Evolutionary conservation across 768 basidiomycete genomes (phyloP).

Genomic region (Omphalotus guepiniiformis): DNA sequence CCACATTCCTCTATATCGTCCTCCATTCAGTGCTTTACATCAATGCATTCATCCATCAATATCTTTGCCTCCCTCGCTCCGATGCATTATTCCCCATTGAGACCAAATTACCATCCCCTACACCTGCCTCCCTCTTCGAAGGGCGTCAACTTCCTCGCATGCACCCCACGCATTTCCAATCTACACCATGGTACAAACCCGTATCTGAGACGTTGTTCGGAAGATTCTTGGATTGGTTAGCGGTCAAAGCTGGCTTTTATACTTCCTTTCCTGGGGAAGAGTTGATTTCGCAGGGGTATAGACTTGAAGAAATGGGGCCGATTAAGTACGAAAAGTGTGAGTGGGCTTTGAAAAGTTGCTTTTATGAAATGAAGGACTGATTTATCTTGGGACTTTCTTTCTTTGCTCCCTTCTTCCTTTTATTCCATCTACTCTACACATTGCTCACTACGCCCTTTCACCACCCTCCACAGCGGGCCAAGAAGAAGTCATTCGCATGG

Average conservation of each 20-base stretch:
- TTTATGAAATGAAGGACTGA: no score
- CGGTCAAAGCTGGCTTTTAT: conserved; percentile 30
- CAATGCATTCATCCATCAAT: conserved; percentile 30
- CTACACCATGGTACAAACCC: conserved; percentile 46
- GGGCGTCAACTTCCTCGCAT: neutral
- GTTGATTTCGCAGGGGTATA: conserved; percentile 36
- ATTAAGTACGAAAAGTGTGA: conserved; percentile 31
- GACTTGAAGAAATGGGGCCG: conserved; percentile 42
- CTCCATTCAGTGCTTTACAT: conserved; percentile 19
- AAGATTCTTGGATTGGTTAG: conserved; percentile 24
- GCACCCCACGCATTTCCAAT: conserved; percentile 21
- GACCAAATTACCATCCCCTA: neutral
- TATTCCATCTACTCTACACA: neutral
- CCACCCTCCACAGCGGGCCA: conserved; percentile 29
- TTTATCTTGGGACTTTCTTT: conserved; percentile 1
- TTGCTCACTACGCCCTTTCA: no score
- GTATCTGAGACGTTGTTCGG: conserved; percentile 23
- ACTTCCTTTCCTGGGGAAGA: conserved; percentile 35
- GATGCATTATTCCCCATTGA: conserved; percentile 14
- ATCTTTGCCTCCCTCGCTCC: conserved; percentile 36
- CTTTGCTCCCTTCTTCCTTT: neutral
- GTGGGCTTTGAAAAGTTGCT: no score
- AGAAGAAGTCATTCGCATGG: conserved; percentile 36
- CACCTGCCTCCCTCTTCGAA: neutral
- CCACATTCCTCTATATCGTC: conserved; percentile 26